Evolutionary conservation across 345 rosid species (phyloP).

Genomic region (Passiflora organensis): DNA sequence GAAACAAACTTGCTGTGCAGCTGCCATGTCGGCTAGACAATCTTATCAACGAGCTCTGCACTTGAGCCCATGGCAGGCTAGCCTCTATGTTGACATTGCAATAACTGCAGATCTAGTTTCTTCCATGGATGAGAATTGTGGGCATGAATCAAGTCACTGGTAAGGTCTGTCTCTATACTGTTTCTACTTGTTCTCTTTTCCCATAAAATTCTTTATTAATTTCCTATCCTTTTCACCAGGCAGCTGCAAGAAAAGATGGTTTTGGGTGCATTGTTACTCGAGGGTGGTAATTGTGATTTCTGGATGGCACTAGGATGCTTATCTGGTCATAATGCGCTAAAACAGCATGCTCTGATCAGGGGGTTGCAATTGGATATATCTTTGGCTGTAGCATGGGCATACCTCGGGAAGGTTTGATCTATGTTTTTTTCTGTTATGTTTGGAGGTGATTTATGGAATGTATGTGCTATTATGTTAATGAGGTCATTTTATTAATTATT

Average conservation of each 20-base stretch:
- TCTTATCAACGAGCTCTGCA: constrained; percentile 76
- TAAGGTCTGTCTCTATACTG: constrained; percentile 27
- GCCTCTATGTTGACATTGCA: constrained; percentile 70
- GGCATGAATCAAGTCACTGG: constrained; percentile 44
- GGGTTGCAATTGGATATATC: constrained; percentile 89
- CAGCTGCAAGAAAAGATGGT: constrained; percentile 84
- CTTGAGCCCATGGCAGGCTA: constrained; percentile 92
- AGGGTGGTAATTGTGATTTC: constrained; percentile 67
- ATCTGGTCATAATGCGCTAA: constrained; percentile 59
- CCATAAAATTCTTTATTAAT: constrained; percentile 15
- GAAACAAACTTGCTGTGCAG: constrained; percentile 54
- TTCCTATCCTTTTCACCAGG: constrained; percentile 54
- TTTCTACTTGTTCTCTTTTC: constrained; percentile 16
- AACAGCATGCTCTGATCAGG: constrained; percentile 79
- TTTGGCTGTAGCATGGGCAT: constrained; percentile 83
- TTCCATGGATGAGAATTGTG: constrained; percentile 33
- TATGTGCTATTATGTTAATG: background rate
- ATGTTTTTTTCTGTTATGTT: background rate
- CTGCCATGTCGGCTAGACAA: constrained; percentile 59
- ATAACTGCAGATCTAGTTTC: constrained; percentile 60
- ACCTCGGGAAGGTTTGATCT: constrained; percentile 74
- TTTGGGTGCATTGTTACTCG: constrained; percentile 77
- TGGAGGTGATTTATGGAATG: background rate
- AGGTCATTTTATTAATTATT: constrained; percentile 1
- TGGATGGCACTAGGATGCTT: constrained; percentile 91